phyloP scores from a whole-genome alignment of 2,329 filamentous ascomycete genomes.

The Rhinocladiella mackenziei region DNA sequence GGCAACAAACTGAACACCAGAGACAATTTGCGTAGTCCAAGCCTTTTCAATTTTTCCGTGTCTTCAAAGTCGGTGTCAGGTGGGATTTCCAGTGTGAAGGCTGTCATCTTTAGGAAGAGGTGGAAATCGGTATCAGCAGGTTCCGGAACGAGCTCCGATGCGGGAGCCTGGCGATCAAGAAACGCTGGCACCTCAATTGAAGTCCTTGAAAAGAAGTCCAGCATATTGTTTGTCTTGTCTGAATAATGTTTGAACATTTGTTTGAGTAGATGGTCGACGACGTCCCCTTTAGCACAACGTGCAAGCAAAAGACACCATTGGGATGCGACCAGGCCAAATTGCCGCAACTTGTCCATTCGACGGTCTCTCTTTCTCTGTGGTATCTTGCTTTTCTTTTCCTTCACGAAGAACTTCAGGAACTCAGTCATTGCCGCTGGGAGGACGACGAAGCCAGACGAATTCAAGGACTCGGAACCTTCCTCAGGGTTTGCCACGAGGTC shows the following conservation, averaged over 20 bases:
- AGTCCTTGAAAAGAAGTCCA: constrained; percentile 17
- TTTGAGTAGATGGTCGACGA: constrained; percentile 19
- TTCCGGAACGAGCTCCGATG: constrained; percentile 10
- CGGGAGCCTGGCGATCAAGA: constrained; percentile 9
- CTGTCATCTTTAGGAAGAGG: constrained; percentile 24
- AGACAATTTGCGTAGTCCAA: constrained; percentile 16
- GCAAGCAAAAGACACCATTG: constrained; percentile 20
- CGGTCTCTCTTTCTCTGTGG: background rate
- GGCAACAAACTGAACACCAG: constrained; percentile 25
- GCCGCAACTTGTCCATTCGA: constrained; percentile 5
- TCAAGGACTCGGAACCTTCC: background rate
- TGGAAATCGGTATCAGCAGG: constrained; percentile 21
- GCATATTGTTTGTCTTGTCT: constrained; percentile 24
- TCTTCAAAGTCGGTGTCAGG: background rate
- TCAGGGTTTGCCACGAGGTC: background rate
- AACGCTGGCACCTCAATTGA: constrained; percentile 9
- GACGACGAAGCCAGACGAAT: constrained; percentile 1
- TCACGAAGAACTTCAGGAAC: constrained; percentile 14
- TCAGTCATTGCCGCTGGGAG: constrained; percentile 12
- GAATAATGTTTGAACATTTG: constrained; percentile 25
- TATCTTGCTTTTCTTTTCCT: constrained; percentile 4
- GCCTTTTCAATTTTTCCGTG: constrained; percentile 5
- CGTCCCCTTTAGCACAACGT: constrained; percentile 5
- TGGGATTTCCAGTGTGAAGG: constrained; percentile 12
- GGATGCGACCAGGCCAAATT: constrained; percentile 14